These are phyloP conservation scores for Tetrapisispora pingtungensis DNA, from an alignment of 805 yeast genomes.

Conservation along the genomic window DNA sequence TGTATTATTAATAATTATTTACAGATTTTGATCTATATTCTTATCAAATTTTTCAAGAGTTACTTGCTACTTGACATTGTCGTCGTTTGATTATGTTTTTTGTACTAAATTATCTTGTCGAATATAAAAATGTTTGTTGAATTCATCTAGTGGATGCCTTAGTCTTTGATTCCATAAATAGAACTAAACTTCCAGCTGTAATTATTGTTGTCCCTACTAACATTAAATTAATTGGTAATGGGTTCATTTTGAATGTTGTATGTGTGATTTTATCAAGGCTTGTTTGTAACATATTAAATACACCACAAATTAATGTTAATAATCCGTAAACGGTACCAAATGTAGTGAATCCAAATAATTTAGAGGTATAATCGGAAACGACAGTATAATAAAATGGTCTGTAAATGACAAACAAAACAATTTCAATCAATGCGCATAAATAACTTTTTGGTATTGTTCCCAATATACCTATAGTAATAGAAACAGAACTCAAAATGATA, in stretches of 20 bases:
- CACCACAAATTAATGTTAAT: slow-evolving; percentile 70
- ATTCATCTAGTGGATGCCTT: too few relatives aligned
- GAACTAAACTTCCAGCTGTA: slow-evolving; percentile 5
- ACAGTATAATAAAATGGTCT: slow-evolving; percentile 92
- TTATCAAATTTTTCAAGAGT: too few relatives aligned
- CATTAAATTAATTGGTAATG: slow-evolving; percentile 60
- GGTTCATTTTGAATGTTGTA: slow-evolving; percentile 56
- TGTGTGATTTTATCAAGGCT: slow-evolving; percentile 64
- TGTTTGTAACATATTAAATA: slow-evolving; percentile 67
- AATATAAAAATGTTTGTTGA: too few relatives aligned
- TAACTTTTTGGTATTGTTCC: slow-evolving; percentile 47
- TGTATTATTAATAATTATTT: too few relatives aligned
- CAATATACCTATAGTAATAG: slow-evolving; percentile 56
- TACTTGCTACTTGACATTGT: too few relatives aligned
- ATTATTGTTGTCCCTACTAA: slow-evolving; percentile 47
- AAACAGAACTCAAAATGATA: slow-evolving; percentile 39
- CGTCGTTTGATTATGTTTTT: too few relatives aligned
- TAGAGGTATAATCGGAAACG: slow-evolving; percentile 83
- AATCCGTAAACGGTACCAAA: slow-evolving; percentile 90
- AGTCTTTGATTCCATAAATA: not conserved
- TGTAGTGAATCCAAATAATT: slow-evolving; percentile 85
- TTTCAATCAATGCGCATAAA: slow-evolving; percentile 53
- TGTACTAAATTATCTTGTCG: too few relatives aligned
- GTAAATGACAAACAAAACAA: slow-evolving; percentile 62
- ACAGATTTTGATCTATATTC: too few relatives aligned